These are phyloP conservation scores for Iodosphaeria phyllophila DNA, from an alignment of 2,329 filamentous ascomycete genomes.

Conservation along the genomic window DNA sequence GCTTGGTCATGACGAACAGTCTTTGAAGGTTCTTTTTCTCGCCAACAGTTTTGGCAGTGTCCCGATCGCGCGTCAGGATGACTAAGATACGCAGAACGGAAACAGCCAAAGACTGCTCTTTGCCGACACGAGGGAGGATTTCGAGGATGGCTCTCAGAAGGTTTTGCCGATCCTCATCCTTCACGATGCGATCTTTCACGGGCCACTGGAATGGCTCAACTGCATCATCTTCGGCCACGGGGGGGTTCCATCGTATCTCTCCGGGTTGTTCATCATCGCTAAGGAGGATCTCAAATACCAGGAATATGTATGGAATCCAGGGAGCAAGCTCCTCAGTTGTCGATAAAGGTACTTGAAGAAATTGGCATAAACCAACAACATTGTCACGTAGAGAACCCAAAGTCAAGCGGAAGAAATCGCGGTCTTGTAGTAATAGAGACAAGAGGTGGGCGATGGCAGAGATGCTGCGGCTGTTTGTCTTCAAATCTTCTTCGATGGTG, in stretches of 20 bases:
- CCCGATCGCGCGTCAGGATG: slow-evolving; percentile 65
- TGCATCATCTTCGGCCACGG: slow-evolving; percentile 27
- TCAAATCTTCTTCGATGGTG: slow-evolving; percentile 38
- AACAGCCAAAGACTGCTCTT: slow-evolving; percentile 68
- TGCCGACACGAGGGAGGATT: slow-evolving; percentile 69
- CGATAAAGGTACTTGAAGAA: slow-evolving; percentile 55
- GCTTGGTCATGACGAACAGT: slow-evolving; percentile 88
- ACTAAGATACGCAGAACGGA: slow-evolving; percentile 71
- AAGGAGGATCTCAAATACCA: slow-evolving; percentile 81
- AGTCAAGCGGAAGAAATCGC: slow-evolving; percentile 60
- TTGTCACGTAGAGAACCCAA: slow-evolving; percentile 58
- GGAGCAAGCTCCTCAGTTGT: slow-evolving; percentile 64
- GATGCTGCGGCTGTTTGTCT: slow-evolving; percentile 43
- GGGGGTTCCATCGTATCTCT: slow-evolving; percentile 50
- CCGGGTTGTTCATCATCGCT: slow-evolving; percentile 71
- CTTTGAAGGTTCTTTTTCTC: slow-evolving; percentile 80
- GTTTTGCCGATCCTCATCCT: slow-evolving; percentile 43
- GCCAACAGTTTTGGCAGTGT: slow-evolving; percentile 56
- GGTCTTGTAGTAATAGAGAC: slow-evolving; percentile 71
- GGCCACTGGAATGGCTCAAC: slow-evolving; percentile 36
- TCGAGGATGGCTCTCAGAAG: slow-evolving; percentile 67
- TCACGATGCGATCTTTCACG: slow-evolving; percentile 41
- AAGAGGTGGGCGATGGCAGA: slow-evolving; percentile 85
- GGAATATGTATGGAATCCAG: slow-evolving; percentile 79
- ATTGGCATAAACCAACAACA: slow-evolving; percentile 56